Evolutionary conservation across 805 yeast species (phyloP).

Genomic region (Candida loeiensis): DNA sequence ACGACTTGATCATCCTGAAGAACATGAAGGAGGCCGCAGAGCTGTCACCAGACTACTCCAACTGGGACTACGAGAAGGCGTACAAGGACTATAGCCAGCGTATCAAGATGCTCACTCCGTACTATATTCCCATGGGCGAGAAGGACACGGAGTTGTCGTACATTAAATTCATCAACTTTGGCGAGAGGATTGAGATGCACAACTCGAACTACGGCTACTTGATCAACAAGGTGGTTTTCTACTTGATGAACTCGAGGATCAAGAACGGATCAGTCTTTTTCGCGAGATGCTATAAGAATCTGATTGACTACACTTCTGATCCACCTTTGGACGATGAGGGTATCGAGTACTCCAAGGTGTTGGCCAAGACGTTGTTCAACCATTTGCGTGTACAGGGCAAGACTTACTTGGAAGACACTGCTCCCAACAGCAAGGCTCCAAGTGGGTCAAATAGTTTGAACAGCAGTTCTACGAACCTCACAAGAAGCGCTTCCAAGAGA

Average conservation of each 20-base stretch:
- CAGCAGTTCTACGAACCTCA: slow-evolving; percentile 8
- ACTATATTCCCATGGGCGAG: slow-evolving; percentile 70
- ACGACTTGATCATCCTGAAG: slow-evolving; percentile 59
- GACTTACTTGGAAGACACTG: slow-evolving; percentile 21
- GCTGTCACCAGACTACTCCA: slow-evolving; percentile 79
- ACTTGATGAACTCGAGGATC: slow-evolving; percentile 84
- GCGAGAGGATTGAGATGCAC: slow-evolving; percentile 76
- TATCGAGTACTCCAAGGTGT: slow-evolving; percentile 55
- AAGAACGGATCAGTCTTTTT: slow-evolving; percentile 89
- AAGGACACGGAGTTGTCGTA: slow-evolving; percentile 53
- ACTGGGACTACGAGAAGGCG: slow-evolving; percentile 74
- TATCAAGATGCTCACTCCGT: slow-evolving; percentile 61
- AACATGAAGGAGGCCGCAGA: slow-evolving; percentile 80
- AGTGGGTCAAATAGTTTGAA: slow-evolving; percentile 5
- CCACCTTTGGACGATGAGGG: slow-evolving; percentile 82
- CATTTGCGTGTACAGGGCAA: slow-evolving; percentile 36
- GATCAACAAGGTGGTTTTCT: slow-evolving; percentile 86
- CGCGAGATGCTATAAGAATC: slow-evolving; percentile 69
- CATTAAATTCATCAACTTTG: slow-evolving; percentile 87
- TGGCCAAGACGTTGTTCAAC: slow-evolving; percentile 54
- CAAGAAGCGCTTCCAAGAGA: slow-evolving; percentile 8
- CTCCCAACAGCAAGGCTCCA: background rate
- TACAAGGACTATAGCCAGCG: slow-evolving; percentile 72
- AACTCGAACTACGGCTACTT: slow-evolving; percentile 84
- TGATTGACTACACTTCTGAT: slow-evolving; percentile 64